These are phyloP conservation scores for Macrocybe sp. DNA, from an alignment of 1,284 basidiomycete genomes.

Conservation along the genomic window DNA sequence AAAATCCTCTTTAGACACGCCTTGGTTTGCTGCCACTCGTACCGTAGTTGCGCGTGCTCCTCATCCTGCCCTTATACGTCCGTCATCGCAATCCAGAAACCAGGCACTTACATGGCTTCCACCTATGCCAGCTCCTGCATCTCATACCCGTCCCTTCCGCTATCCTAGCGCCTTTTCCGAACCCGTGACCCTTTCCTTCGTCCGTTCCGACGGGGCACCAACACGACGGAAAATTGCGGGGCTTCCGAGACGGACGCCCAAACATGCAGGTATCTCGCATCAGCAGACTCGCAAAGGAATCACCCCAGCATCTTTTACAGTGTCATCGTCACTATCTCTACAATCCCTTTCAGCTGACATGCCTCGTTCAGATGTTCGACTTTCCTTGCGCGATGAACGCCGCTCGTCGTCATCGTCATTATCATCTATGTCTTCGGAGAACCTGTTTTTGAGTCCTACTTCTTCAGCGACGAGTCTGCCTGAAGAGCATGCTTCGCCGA, in stretches of 20 bases:
- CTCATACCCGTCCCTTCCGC: neutral
- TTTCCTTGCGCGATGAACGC: neutral
- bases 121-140: neutral
- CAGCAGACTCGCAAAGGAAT: too few species aligned
- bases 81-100: neutral
- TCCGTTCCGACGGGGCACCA: neutral
- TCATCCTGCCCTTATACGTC: conserved; percentile 1
- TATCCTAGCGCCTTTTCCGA: neutral
- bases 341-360: neutral
- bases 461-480: too few species aligned
- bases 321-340: neutral
- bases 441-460: too few species aligned
- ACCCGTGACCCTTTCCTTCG: too few species aligned
- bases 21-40: conserved; percentile 2
- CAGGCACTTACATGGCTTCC: neutral
- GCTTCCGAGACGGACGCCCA: neutral
- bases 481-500: too few species aligned
- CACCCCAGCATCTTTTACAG: neutral
- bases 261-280: neutral
- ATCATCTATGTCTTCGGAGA: too few species aligned
- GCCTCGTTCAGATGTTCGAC: neutral
- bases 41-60: neutral
- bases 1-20: neutral
- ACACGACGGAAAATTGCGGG: neutral
- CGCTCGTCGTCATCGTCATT: neutral